A percentile compares a stretch with the other conserved stretches of the same genome.
Evolutionary conservation across 495 filamentous ascomycete species (phyloP).

Genomic region (Jackrogersella minutella): DNA sequence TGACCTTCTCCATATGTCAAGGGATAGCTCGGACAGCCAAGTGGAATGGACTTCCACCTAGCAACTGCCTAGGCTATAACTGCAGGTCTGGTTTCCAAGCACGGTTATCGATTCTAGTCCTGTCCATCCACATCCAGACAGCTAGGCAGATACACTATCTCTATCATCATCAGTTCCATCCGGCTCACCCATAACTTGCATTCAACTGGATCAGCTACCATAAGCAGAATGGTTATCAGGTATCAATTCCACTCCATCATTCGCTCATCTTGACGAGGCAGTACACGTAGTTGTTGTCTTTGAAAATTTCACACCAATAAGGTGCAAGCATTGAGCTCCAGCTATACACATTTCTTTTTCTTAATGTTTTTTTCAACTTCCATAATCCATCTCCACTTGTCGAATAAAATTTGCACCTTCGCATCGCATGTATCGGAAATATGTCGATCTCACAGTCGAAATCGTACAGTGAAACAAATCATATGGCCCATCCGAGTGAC

Average conservation of each 20-base stretch:
- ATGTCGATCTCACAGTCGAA: slow-evolving; percentile 28
- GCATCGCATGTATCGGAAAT: slow-evolving; percentile 2
- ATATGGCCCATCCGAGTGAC: slow-evolving; percentile 26
- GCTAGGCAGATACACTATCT: neutral
- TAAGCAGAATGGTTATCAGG: neutral
- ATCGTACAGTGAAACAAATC: slow-evolving; percentile 2
- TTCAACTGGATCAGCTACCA: slow-evolving; percentile 14
- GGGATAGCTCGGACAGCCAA: no score
- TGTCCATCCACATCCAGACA: neutral
- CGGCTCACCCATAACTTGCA: slow-evolving; percentile 20
- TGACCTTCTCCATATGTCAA: neutral
- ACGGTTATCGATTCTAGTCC: neutral
- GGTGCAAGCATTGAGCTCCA: neutral
- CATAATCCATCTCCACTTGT: slow-evolving; percentile 17
- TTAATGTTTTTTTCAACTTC: slow-evolving; percentile 10
- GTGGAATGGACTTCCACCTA: no score
- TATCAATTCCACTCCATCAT: slow-evolving; percentile 7
- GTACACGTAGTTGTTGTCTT: neutral
- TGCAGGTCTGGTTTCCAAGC: no score
- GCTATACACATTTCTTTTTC: neutral
- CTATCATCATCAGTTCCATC: slow-evolving; percentile 28
- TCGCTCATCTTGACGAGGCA: slow-evolving; percentile 9
- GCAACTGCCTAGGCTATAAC: no score
- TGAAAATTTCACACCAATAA: no score
- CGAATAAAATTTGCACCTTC: slow-evolving; percentile 5